Evolutionary conservation across 2,329 filamentous ascomycete genomes (phyloP), one percentile per base, ranked within the genome.

Genomic region (Plectosphaerella cucumerina): DNA sequence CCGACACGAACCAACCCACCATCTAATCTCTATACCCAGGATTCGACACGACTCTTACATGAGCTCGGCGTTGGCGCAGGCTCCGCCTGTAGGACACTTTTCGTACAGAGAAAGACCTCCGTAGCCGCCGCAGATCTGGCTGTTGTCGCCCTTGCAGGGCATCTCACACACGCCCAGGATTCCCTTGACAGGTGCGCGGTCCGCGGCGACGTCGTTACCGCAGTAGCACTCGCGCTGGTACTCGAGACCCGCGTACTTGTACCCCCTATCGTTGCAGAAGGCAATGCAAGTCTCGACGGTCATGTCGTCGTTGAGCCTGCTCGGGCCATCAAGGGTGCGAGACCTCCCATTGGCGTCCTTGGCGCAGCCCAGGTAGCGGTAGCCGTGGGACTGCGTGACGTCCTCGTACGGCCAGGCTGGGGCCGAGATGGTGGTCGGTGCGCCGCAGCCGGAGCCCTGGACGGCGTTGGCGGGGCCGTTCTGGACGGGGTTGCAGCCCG

Each of bases 321-420:
- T 57, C 5, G 60, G 60, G 15, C 58, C 57, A 5, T 50, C 57
- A 3, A 73, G 59, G 1, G 69, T 65, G 1, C 70, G 61, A 3
- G 51, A 52, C 44, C 58, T 54, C 5, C 62, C 61, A 6, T 53
- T 55, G 8, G 57, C 55, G 48, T 71, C 68, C 14, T 55, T 47
- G 23, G 73, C 78, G 59, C 80, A 84, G 34, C 78, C 78, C n/a
- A 71, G 56, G 58, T 81, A 82, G 20, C 63, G 64, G 73, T 77
- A 84, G 2, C 67, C 65, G 47, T 70, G 65, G 34, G 67, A 66
- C 17, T 57, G 58, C 3, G 70, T 75, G 15, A 76, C 60, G 52
- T 79, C 71, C n/a, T 69, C 73, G 60, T 66, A 78, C 49, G 69
- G 70, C 37, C 64, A 62, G n/a, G 65, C 53, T 6, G 63, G 64